Percentiles rank a stretch among this genome's conserved stretches.
Evolutionary conservation across 2,329 filamentous ascomycete genomes (phyloP).

Genomic region (Colletotrichum tanaceti): DNA sequence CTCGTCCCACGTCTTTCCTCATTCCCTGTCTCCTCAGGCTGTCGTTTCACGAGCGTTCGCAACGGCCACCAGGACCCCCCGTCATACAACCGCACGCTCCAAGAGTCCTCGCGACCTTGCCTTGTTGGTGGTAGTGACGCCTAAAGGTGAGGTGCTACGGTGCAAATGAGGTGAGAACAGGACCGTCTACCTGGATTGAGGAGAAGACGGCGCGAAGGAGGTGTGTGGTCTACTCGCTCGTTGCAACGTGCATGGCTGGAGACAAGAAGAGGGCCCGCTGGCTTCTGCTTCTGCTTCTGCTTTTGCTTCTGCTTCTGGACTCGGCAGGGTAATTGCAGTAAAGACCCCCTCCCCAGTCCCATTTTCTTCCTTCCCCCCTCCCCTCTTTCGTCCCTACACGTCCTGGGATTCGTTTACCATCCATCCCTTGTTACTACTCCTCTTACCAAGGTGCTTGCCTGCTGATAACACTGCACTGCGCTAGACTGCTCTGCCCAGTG

Average conservation of each 20-base stretch:
- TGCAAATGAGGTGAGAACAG: constrained; percentile 15
- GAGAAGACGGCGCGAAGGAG: not conserved
- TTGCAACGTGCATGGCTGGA: constrained; percentile 6
- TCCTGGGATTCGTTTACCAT: constrained; percentile 9
- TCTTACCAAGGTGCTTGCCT: constrained; percentile 3
- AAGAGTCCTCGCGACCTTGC: constrained; percentile 32
- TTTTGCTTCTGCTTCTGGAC: constrained; percentile 9
- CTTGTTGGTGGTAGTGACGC: constrained; percentile 36
- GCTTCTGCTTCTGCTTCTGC: not conserved
- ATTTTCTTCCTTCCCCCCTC: constrained; percentile 3
- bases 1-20: constrained; percentile 26
- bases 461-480: not conserved
- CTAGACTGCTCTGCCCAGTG: constrained; percentile 9
- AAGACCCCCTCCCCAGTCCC: not conserved
- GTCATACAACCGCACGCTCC: constrained; percentile 28
- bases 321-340: constrained; percentile 10
- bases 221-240: constrained; percentile 10
- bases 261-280: constrained; percentile 9
- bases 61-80: constrained; percentile 37
- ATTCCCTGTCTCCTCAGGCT: constrained; percentile 36
- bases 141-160: constrained; percentile 10
- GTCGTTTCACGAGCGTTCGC: constrained; percentile 40
- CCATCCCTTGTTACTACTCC: constrained; percentile 8
- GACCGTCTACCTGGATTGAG: not conserved
- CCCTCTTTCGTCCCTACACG: constrained; percentile 3